phyloP scores from a whole-genome alignment of 2,329 filamentous ascomycete genomes.

The Alternaria tenuissima region DNA sequence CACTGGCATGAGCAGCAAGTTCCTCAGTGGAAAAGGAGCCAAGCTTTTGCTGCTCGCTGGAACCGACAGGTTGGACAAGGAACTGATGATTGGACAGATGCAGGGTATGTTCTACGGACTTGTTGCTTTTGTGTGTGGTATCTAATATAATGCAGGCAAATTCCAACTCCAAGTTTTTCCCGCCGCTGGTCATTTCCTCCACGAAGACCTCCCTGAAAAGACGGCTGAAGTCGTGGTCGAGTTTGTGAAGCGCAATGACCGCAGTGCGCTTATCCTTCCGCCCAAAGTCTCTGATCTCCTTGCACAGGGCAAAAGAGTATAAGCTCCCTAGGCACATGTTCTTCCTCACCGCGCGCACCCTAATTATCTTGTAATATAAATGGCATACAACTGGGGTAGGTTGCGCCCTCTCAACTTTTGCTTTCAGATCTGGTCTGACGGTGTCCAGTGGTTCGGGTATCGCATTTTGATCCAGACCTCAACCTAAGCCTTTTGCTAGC shows the following conservation, averaged over 20 bases:
- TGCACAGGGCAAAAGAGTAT: constrained; percentile 60
- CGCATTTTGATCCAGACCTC: constrained; percentile 3
- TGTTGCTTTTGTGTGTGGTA: constrained; percentile 6
- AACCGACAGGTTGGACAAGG: constrained; percentile 88
- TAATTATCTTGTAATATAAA: not conserved
- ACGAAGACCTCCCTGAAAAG: constrained; percentile 92
- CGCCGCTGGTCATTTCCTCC: constrained; percentile 94
- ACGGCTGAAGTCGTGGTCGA: constrained; percentile 85
- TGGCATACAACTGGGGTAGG: constrained; percentile 1
- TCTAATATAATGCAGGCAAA: constrained; percentile 68
- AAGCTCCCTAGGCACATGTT: constrained; percentile 6
- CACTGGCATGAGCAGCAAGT: constrained; percentile 84
- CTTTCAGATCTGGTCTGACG: constrained; percentile 3
- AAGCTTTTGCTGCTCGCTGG: constrained; percentile 87
- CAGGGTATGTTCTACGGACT: constrained; percentile 69
- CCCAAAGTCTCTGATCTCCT: constrained; percentile 76
- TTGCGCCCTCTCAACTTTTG: not conserved
- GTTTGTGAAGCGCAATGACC: constrained; percentile 91
- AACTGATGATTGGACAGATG: constrained; percentile 96
- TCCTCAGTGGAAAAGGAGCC: constrained; percentile 79
- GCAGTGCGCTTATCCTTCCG: constrained; percentile 82
- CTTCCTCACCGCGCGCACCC: not conserved
- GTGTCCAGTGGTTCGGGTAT: constrained; percentile 20
- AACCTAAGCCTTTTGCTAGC: not conserved
- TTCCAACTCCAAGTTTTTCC: constrained; percentile 95